phyloP scores from a whole-genome alignment of 129 eudicot genomes.

The Chrysanthemum makinoi region DNA sequence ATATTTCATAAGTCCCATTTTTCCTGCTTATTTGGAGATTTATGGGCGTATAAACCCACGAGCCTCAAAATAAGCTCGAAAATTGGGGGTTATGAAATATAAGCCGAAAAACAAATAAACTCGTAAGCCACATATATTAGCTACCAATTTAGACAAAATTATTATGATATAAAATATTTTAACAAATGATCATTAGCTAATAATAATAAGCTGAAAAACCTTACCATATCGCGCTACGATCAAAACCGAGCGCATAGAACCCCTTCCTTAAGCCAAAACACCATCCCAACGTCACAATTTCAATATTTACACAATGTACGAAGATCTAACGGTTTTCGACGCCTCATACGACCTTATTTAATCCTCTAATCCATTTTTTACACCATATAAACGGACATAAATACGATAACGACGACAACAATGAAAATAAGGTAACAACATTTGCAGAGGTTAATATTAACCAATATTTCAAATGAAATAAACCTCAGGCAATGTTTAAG shows the following conservation, averaged over 20 bases:
- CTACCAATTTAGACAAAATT: too few relatives aligned
- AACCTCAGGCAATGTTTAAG: slow-evolving; percentile 16
- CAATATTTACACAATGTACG: slow-evolving; percentile 13
- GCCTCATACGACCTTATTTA: neutral
- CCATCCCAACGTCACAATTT: slow-evolving; percentile 5
- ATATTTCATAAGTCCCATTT: too few relatives aligned
- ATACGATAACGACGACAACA: neutral
- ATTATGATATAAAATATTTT: too few relatives aligned
- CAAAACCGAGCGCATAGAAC: slow-evolving; percentile 2
- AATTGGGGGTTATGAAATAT: too few relatives aligned
- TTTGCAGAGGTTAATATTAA: slow-evolving; percentile 18
- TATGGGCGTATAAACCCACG: too few relatives aligned
- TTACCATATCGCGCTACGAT: slow-evolving; percentile 26
- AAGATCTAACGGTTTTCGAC: slow-evolving; percentile 18
- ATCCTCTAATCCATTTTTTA: neutral
- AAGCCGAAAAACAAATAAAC: too few relatives aligned
- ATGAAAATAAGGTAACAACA: slow-evolving; percentile 18
- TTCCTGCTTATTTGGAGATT: too few relatives aligned
- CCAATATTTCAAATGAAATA: neutral
- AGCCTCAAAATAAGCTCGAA: too few relatives aligned
- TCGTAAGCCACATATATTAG: too few relatives aligned
- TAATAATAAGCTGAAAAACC: neutral
- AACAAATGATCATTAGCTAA: too few relatives aligned
- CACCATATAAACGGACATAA: slow-evolving; percentile 16
- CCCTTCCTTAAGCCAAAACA: slow-evolving; percentile 23